A percentile compares a stretch with the other conserved stretches of the same genome.
Conservation (phyloP, 305 asterid species). For the Fraxinus velutina region DNA sequence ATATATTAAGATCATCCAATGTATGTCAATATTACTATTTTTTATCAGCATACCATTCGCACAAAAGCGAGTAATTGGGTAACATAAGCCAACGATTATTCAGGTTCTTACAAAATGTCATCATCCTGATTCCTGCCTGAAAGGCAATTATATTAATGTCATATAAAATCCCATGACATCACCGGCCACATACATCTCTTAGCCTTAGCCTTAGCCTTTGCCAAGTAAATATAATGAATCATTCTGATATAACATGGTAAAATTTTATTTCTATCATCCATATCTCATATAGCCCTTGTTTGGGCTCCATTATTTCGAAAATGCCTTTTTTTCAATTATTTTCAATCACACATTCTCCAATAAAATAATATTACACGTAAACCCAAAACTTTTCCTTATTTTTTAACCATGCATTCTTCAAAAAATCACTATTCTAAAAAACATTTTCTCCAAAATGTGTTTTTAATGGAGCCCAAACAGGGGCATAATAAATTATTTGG, state of each 20-base stretch:
- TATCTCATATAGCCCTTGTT: background rate
- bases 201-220: background rate
- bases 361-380: background rate
- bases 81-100: background rate
- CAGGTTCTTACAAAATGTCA: slow-evolving; percentile 8
- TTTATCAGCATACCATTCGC: background rate
- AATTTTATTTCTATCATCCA: background rate
- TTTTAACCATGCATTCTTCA: background rate
- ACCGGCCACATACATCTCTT: background rate
- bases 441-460: background rate
- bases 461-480: background rate
- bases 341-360: no score
- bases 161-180: slow-evolving; percentile 3
- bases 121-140: slow-evolving; percentile 2
- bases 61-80: background rate
- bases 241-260: background rate
- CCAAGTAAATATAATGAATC: background rate
- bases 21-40: background rate
- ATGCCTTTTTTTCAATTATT: no score
- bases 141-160: background rate
- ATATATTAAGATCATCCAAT: background rate
- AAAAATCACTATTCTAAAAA: no score
- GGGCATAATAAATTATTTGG: background rate
- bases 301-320: background rate
- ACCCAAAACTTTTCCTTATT: background rate